Percentiles rank a stretch among this genome's conserved stretches.
These are phyloP conservation scores for Leccinum longicurvipes DNA, from an alignment of 768 basidiomycete genomes.

Conservation along the genomic window DNA sequence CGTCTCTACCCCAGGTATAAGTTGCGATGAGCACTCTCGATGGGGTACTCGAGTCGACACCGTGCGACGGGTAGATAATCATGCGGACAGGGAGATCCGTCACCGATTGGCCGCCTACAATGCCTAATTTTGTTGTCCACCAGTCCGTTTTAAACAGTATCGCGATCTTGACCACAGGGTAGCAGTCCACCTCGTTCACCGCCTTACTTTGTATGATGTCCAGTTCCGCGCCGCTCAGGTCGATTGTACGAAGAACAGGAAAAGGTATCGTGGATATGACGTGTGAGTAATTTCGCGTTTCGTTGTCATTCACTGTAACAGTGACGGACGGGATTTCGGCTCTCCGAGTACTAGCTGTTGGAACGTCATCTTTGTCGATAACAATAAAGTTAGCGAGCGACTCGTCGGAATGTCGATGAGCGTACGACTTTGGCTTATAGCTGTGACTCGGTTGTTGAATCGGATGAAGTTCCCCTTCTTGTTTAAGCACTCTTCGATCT, in stretches of 20 bases:
- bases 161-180: constrained; percentile 1
- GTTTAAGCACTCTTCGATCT: background rate
- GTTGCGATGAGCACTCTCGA: constrained; percentile 10
- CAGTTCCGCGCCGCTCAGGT: constrained; percentile 4
- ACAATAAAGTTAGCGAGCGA: background rate
- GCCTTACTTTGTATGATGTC: constrained; percentile 8
- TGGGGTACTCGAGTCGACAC: constrained; percentile 5
- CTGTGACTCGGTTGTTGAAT: constrained; percentile 4
- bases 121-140: constrained; percentile 12
- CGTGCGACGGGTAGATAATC: constrained; percentile 8
- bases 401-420: background rate
- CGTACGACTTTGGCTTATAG: background rate
- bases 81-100: constrained; percentile 9
- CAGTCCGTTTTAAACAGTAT: constrained; percentile 12
- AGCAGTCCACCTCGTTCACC: background rate
- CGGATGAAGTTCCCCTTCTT: background rate
- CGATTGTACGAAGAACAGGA: constrained; percentile 2
- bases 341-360: background rate
- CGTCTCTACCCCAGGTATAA: background rate
- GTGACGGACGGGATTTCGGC: background rate
- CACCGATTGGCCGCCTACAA: constrained; percentile 8
- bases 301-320: constrained; percentile 3
- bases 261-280: constrained; percentile 9
- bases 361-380: background rate
- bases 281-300: constrained; percentile 10